These are phyloP conservation scores for Psilocybe cubensis DNA, from an alignment of 768 basidiomycete species.

Conservation along the genomic window DNA sequence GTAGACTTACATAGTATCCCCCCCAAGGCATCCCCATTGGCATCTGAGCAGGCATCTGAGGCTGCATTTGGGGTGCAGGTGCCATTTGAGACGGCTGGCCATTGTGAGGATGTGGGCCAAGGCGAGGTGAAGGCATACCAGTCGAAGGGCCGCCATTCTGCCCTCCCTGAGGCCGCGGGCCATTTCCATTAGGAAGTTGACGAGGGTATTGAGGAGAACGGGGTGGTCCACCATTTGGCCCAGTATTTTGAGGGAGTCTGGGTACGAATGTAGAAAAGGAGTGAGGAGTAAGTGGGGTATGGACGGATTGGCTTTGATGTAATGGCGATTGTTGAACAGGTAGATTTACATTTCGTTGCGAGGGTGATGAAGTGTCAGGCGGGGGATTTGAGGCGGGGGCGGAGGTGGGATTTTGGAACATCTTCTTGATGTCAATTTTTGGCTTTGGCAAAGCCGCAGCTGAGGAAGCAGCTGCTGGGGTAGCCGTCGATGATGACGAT, in stretches of 20 bases:
- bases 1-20: conserved; percentile 60
- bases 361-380: conserved; percentile 62
- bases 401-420: conserved; percentile 64
- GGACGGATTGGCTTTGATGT: conserved; percentile 29
- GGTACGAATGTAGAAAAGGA: conserved; percentile 55
- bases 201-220: conserved; percentile 71
- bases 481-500: conserved; percentile 36
- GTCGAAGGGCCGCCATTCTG: conserved; percentile 60
- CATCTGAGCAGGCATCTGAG: conserved; percentile 38
- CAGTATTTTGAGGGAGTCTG: conserved; percentile 46
- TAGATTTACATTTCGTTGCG: conserved; percentile 54
- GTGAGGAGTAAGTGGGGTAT: conserved; percentile 49
- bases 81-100: conserved; percentile 57
- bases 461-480: conserved; percentile 35
- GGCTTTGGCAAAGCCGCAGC: conserved; percentile 41
- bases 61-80: conserved; percentile 40
- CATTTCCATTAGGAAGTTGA: conserved; percentile 62
- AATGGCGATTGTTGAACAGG: conserved; percentile 50
- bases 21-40: conserved; percentile 41
- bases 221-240: conserved; percentile 54
- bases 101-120: conserved; percentile 61
- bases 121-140: conserved; percentile 68
- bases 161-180: conserved; percentile 58
- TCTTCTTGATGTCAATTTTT: conserved; percentile 60
- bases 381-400: conserved; percentile 53